Evolutionary conservation across 805 yeast species (phyloP).

Genomic region (Lipomyces oligophaga): DNA sequence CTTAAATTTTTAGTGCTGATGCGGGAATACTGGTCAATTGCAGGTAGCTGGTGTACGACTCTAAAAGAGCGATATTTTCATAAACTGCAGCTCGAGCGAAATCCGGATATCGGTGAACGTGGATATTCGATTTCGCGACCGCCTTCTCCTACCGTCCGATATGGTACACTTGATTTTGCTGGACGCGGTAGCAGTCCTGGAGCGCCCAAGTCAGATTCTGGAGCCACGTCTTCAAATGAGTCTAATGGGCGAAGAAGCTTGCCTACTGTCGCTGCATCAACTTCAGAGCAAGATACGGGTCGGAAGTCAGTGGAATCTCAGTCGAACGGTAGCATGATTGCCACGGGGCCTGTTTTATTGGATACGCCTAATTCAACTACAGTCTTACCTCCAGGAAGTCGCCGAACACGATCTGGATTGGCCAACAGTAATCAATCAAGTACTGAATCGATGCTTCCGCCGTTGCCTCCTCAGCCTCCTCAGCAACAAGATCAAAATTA

Average conservation of each 20-base stretch:
- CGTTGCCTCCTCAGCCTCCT: conserved; percentile 10
- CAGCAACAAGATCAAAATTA: conserved; percentile 3
- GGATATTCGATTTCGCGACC: conserved; percentile 22
- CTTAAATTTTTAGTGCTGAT: conserved; percentile 34
- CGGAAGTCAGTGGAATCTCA: neutral
- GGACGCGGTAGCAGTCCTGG: conserved; percentile 23
- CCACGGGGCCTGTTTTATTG: neutral
- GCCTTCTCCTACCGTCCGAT: conserved; percentile 28
- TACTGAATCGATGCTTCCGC: conserved; percentile 7
- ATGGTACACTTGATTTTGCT: conserved; percentile 26
- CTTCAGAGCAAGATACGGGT: neutral
- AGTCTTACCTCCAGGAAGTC: too few species aligned
- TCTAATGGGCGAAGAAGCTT: conserved; percentile 12
- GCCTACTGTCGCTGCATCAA: neutral
- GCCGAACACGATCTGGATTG: neutral
- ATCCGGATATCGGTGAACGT: conserved; percentile 12
- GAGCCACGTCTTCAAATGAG: conserved; percentile 15
- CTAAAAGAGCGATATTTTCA: conserved; percentile 36
- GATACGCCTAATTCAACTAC: neutral
- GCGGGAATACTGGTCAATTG: conserved; percentile 38
- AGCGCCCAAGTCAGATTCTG: conserved; percentile 14
- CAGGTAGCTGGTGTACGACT: conserved; percentile 38
- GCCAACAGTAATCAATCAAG: neutral
- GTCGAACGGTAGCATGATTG: neutral
- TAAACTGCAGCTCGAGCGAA: conserved; percentile 23